Base-by-base conservation (phyloP, 2,329 filamentous ascomycete genomes). In the Paraphoma chrysanthemicola region DNA sequence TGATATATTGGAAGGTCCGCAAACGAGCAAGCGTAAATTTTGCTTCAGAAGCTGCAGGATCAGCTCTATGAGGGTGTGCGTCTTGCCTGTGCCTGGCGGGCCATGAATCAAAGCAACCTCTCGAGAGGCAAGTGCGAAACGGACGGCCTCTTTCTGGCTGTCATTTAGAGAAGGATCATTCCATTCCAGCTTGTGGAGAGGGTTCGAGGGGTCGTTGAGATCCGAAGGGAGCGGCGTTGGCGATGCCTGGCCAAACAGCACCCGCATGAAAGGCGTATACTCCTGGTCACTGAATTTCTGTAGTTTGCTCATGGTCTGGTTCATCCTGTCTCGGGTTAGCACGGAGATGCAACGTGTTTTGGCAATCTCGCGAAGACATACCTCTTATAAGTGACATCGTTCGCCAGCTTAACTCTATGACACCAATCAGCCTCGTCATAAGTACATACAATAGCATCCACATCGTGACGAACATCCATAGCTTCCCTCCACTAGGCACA, bases 21-120 rank as follows among this genome's bases (percentile, higher is more conserved):
- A 98, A n/a, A 98, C 94, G 1, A 98, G 83, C 10, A 98, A 82
- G 1, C 93, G 87, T 51, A 89, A 84, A 33, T 88, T 85, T 23
- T 86, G 86, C 71, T 88, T 89, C 52, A 96, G 82, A 66, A 98
- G 81, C 72, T 99, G 95, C n/a, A 96, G 82, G 58, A 99, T 96
- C 11, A 99, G 83, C 76, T 99, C 95, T 57, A 99, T 94, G 39
- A 99, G 80, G 0, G 95, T 98, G 73, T 98, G 94, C 0, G 95
- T 99, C 77, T 99, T 99, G 47, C 95, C 95, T 0, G 95, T 99
- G 1, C 95, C 95, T 0, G 95, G 95, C 0, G 95, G 95, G 0
- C 95, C 95, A 73, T 99, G 95, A 51, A 99, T 97, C 56, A 97
- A 82, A 2, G 92, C 91, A 29, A 98, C 85, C 69, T 97, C 93